Evolutionary conservation across 73 alveolate species (phyloP).

Genomic region (Blepharisma stoltei): DNA sequence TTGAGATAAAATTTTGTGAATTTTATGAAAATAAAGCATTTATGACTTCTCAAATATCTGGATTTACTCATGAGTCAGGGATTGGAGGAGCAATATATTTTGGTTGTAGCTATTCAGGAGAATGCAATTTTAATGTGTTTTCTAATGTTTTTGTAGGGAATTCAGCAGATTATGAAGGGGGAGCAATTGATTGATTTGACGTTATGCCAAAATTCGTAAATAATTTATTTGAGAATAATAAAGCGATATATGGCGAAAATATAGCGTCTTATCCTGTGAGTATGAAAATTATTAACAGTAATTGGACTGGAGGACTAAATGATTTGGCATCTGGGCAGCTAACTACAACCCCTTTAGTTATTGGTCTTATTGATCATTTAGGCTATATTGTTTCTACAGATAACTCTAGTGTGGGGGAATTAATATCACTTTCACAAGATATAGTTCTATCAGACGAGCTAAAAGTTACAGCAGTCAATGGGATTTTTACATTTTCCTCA

Average conservation of each 20-base stretch:
- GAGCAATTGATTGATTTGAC: constrained; percentile 12
- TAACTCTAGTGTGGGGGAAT: not conserved
- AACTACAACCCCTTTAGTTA: not conserved
- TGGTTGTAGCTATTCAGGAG: not conserved
- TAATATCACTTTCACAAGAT: not conserved
- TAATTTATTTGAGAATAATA: not conserved
- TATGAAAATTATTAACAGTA: not conserved
- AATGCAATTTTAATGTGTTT: not conserved
- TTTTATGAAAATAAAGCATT: not conserved
- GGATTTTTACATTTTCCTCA: not conserved
- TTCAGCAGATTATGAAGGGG: not conserved
- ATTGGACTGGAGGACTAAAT: not conserved
- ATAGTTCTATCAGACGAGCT: not conserved
- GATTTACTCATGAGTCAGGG: too few relatives aligned
- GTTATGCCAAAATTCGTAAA: not conserved
- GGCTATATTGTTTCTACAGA: not conserved
- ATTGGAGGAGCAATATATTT: not conserved
- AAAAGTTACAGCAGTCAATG: not conserved
- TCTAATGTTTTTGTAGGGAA: not conserved
- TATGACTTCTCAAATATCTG: too few relatives aligned
- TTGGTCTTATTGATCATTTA: not conserved
- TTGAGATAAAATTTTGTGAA: not conserved
- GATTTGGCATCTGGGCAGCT: constrained; percentile 3
- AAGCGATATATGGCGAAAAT: constrained; percentile 16
- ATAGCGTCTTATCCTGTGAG: not conserved